Evolutionary conservation across 129 eudicot genomes (phyloP), one percentile per base, ranked within the genome.

Genomic region (Artemisia argyi): DNA sequence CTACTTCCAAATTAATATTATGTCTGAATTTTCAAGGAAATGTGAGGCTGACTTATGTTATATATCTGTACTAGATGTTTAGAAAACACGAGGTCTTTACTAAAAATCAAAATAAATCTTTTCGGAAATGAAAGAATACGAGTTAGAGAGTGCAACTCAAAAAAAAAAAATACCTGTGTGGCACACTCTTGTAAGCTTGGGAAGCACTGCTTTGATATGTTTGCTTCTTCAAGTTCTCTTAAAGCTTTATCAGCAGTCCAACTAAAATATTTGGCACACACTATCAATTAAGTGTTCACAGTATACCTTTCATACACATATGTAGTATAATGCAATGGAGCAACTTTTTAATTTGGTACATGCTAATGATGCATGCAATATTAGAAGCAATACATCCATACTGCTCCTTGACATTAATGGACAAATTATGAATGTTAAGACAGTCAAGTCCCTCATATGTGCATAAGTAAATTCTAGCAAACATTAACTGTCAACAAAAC

Each of bases 171-270:
- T 84, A 94, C 99, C 96, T 83, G 83, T 57, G 80, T 77, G 55
- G 91, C 99, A 81, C 97, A 94, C 42, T 90, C 91, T 73, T 75
- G 91, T 83, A 94, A 78, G 74, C 72, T 88, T 24, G 93, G 83
- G 66, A 94, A 94, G 79, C 87, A 84, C 82, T 88, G 92, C 75
- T 72, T 78, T 70, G 97, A 74, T 58, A 94, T 81, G 83, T 81
- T 86, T 68, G 97, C 99, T 80, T 90, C 99, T 75, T 90, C 76
- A 46, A 94, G 93, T 89, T 94, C 99, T 73, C 76, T 86, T 54
- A 81, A 73, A 76, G 97, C 99, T 80, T 88, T 88, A 48, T 88
- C 89, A 48, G 87, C 97, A 42, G 88, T 88, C 99, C 99, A 94
- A 76, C 99, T 93, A 68, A 12, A 59, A 64, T 49, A 59, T 18